phyloP scores from a whole-genome alignment of 192 early-diverging fungal genomes.

The Backusella macrospora region DNA sequence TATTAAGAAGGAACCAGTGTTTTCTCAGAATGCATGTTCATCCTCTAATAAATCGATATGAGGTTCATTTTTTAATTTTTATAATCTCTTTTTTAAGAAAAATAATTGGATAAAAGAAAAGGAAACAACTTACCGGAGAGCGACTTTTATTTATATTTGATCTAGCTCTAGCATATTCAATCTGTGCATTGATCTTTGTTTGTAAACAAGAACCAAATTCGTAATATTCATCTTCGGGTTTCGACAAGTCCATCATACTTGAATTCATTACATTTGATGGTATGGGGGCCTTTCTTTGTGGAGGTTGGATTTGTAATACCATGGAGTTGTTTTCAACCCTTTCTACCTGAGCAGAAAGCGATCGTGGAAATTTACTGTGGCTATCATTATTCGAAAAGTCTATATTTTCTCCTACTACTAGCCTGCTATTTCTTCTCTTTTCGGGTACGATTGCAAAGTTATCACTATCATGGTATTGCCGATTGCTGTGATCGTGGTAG shows the following conservation, averaged over 20 bases:
- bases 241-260: background rate
- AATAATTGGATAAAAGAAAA: background rate
- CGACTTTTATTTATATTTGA: background rate
- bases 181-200: conserved; percentile 3
- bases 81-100: background rate
- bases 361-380: background rate
- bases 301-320: background rate
- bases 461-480: background rate
- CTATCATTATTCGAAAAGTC: background rate
- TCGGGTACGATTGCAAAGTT: background rate
- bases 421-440: background rate
- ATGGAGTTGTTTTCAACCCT: background rate
- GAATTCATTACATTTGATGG: background rate
- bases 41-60: background rate
- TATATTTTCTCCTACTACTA: no score
- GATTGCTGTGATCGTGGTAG: no score
- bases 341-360: background rate
- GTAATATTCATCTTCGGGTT: background rate
- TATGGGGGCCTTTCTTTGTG: background rate
- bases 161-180: background rate
- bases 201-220: conserved; percentile 16
- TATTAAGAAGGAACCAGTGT: conserved; percentile 7
- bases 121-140: background rate
- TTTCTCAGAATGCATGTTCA: conserved; percentile 14
- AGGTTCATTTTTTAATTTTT: background rate